Conservation (phyloP, 352 stramenopile species). For the Phytophthora aleatoria region DNA sequence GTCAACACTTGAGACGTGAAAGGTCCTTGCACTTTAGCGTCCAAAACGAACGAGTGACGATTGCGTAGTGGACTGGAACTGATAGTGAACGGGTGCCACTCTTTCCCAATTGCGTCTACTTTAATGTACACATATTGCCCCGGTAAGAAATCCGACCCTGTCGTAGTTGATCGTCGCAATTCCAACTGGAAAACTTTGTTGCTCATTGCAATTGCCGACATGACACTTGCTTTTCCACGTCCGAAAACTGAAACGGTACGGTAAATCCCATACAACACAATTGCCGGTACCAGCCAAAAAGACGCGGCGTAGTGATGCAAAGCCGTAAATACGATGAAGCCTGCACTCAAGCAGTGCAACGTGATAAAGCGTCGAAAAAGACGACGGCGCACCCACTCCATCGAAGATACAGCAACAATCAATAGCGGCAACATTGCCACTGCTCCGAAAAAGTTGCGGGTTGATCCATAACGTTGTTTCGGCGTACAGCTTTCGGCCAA, state of each 20-base stretch:
- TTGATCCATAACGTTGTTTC: constrained; percentile 55
- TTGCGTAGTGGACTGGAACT: constrained; percentile 62
- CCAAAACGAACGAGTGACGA: constrained; percentile 49
- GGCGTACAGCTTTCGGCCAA: constrained; percentile 36
- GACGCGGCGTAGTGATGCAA: constrained; percentile 71
- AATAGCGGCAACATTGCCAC: constrained; percentile 53
- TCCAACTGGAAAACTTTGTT: constrained; percentile 66
- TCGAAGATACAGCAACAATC: constrained; percentile 47
- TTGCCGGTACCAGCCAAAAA: constrained; percentile 60
- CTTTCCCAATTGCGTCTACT: constrained; percentile 52
- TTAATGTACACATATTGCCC: constrained; percentile 82
- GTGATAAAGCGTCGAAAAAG: constrained; percentile 63
- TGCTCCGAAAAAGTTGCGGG: constrained; percentile 69
- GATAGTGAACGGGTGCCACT: constrained; percentile 81
- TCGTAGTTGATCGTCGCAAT: constrained; percentile 39
- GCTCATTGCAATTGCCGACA: constrained; percentile 43
- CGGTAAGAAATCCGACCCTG: constrained; percentile 42
- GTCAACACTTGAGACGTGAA: constrained; percentile 62
- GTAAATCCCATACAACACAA: constrained; percentile 70
- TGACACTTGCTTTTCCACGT: constrained; percentile 45
- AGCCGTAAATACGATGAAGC: constrained; percentile 53
- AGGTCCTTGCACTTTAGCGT: constrained; percentile 63
- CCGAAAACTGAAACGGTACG: constrained; percentile 52
- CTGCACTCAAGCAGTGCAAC: constrained; percentile 55
- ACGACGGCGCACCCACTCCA: constrained; percentile 53